Evolutionary conservation across 2,329 filamentous ascomycete species (phyloP), one percentile per base, ranked within the genome.

Genomic region (Sclerotinia nivalis): DNA sequence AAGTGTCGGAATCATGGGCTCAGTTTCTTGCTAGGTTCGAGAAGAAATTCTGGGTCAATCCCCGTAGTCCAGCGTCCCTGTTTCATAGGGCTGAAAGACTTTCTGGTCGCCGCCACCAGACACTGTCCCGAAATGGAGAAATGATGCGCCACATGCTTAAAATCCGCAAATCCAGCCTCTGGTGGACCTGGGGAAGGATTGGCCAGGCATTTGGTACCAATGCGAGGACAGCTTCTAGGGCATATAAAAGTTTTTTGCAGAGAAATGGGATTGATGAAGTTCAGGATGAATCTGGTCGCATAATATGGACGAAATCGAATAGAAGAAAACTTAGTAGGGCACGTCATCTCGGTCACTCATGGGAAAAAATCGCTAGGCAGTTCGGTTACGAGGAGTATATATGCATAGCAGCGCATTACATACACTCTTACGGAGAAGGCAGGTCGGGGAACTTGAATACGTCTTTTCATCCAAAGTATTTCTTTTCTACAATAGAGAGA

Each of bases 141-240:
- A 40, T 64, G 61, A 65, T 65, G 61, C n/a, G 20, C 10, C 31
- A 65, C 13, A 52, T 65, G 61, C 34, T 52, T 22, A 52, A 37
- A 9, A 54, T 52, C 3, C 61, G 31, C 31, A 52, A 28, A 65
- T 65, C 61, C 20, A 65, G 61, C 34, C 22, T 52, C 15, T 28
- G n/a, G 5, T 65, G 61, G 47, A 52, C 31, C 40, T 65, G 61
- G 61, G 47, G 47, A 40, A 40, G 31, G 40, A 65, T 65, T 12
- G 61, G 22, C 18, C 47, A 65, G n/a, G 61, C 47, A 13, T 65
- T 65, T 65, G 47, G 31, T 52, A 65, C 61, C 8, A 65, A 52
- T 28, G 31, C 47, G 5, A 28, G 34, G 13, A 52, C 47, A 28
- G 61, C 31, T 31, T 52, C 31, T 28, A n/a, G 9, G 22, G 61